Base-by-base conservation (phyloP, 2,329 filamentous ascomycete species). In the Venturia asperata region DNA sequence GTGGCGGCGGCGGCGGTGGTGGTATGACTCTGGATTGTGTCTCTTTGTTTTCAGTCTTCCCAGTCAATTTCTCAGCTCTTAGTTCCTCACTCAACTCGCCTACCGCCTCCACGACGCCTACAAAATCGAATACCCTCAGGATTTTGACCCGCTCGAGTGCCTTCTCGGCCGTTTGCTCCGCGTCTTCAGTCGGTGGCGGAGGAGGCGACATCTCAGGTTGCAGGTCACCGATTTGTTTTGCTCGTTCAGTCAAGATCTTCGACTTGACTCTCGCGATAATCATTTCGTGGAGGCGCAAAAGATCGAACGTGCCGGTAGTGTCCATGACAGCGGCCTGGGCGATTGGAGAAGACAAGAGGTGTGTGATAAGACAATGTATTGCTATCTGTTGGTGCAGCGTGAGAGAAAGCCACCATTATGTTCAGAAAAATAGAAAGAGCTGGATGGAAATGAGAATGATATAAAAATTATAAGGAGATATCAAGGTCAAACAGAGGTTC, bases 101-200 rank as follows among this genome's bases (percentile, higher is more conserved):
- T 3, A 82, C 67, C 11, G 77, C 77, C 67, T 83, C 81, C 11
- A 74, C 71, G 34, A 82, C 68, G 0, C 81, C 81, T 10, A 77
- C 74, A 47, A 79, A 75, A 68, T 83, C 80, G 68, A 83, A 83
- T 0, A 80, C 77, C 5, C 80, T 75, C 75, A 81, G 80, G 37
- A 83, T 78, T 67, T 75, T 76, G 3, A 82, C 74, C 1, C 77
- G 70, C 34, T 79, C 79, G 0, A 83, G 73, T 5, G 77, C 65
- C 21, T 67, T 68, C 1, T 74, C 71, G 11, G 77, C 76, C 19
- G 71, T 66, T n/a, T 73, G 67, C 45, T 75, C 72, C 5, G 64
- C 66, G 52, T 66, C 55, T 21, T 34, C 62, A 19, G 52, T 42
- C 47, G 60, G 39, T n/a, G 21, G 41, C 21, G 49, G 37, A 11